Conservation (phyloP, 164 flowering plant species). For the Amborella trichopoda region DNA sequence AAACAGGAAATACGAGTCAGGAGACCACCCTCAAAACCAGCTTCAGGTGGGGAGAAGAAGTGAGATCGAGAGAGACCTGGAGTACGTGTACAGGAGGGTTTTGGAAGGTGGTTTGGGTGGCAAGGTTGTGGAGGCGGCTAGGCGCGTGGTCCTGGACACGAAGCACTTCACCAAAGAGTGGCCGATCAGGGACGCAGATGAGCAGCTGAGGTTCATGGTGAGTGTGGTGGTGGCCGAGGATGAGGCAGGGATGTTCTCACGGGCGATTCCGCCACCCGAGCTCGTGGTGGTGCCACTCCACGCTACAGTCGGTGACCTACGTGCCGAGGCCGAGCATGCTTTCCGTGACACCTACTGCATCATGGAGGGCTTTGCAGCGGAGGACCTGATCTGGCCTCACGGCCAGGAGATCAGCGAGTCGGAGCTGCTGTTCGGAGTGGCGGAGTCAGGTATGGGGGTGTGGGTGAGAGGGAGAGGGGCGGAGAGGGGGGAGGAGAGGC, state of each 20-base stretch:
- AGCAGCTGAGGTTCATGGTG: slow-evolving; percentile 41
- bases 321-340: slow-evolving; percentile 34
- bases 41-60: not conserved
- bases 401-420: slow-evolving; percentile 20
- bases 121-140: slow-evolving; percentile 16
- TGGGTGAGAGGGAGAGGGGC: slow-evolving; percentile 46
- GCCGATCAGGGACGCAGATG: slow-evolving; percentile 51
- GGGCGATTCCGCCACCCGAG: slow-evolving; percentile 29
- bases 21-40: too few species aligned
- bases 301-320: slow-evolving; percentile 56
- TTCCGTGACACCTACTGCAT: slow-evolving; percentile 60
- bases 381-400: slow-evolving; percentile 29
- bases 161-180: slow-evolving; percentile 72
- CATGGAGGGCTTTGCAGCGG: slow-evolving; percentile 32
- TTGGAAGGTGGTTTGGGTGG: slow-evolving; percentile 21
- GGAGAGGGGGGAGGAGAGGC: slow-evolving; percentile 14
- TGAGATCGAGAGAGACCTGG: slow-evolving; percentile 46
- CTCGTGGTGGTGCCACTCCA: slow-evolving; percentile 45
- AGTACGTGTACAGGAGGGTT: slow-evolving; percentile 29
- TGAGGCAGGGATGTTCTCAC: slow-evolving; percentile 4
- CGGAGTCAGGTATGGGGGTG: slow-evolving; percentile 45
- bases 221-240: slow-evolving; percentile 17
- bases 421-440: slow-evolving; percentile 38
- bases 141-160: slow-evolving; percentile 38
- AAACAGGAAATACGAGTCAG: too few species aligned